Conservation (phyloP, 2,329 filamentous ascomycete genomes). For the Teratosphaeria nubilosa region DNA sequence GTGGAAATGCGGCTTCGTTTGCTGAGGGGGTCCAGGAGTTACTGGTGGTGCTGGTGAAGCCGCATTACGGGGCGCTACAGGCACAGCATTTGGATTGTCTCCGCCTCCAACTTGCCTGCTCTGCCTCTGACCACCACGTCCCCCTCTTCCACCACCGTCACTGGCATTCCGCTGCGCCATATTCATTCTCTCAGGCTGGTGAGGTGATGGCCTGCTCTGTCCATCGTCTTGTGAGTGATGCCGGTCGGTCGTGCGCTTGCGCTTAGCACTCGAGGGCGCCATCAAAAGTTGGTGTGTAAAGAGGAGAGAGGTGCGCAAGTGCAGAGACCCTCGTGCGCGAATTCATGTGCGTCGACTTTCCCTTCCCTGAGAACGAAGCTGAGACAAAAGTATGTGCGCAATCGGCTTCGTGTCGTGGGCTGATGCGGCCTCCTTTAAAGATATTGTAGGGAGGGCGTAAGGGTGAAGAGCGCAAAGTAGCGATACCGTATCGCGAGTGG, state of each 20-base stretch:
- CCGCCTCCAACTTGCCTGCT: slow-evolving; percentile 7
- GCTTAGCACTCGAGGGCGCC: slow-evolving; percentile 35
- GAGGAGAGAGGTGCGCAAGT: background rate
- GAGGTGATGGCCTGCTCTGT: slow-evolving; percentile 37
- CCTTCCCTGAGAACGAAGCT: background rate
- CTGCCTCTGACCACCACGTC: slow-evolving; percentile 7
- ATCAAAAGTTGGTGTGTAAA: slow-evolving; percentile 7
- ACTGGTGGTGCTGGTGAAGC: slow-evolving; percentile 5
- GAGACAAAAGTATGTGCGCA: background rate
- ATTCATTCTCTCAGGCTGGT: slow-evolving; percentile 40
- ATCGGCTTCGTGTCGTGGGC: background rate
- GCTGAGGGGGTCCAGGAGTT: slow-evolving; percentile 4
- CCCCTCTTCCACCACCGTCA: slow-evolving; percentile 10
- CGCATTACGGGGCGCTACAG: slow-evolving; percentile 3
- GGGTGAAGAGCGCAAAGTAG: background rate
- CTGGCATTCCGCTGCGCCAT: slow-evolving; percentile 43
- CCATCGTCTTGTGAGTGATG: slow-evolving; percentile 35
- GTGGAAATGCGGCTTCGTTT: background rate
- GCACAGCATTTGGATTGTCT: slow-evolving; percentile 5
- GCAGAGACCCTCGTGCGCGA: background rate
- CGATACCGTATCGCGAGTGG: background rate
- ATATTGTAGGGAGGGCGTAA: background rate
- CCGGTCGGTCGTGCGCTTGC: slow-evolving; percentile 42
- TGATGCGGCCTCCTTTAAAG: background rate
- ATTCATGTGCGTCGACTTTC: background rate